Evolutionary conservation across 306 rosid genomes (phyloP).

Genomic region (Biancaea sappan): DNA sequence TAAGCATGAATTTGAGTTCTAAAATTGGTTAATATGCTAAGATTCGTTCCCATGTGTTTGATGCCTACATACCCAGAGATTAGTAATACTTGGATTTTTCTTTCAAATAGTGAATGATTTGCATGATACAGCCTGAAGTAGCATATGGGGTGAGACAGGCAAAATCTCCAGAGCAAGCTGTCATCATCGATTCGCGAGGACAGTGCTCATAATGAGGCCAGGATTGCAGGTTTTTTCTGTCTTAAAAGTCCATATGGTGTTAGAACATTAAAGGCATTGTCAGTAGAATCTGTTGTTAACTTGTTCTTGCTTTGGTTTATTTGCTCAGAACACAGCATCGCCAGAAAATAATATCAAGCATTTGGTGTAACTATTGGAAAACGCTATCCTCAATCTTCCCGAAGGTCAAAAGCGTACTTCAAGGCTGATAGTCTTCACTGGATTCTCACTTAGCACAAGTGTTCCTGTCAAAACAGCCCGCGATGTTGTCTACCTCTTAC

Average conservation of each 20-base stretch:
- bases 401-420: constrained; percentile 89
- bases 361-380: constrained; percentile 78
- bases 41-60: too few species aligned
- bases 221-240: constrained; percentile 51
- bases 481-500: constrained; percentile 72
- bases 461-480: constrained; percentile 64
- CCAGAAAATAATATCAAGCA: constrained; percentile 64
- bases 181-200: constrained; percentile 70
- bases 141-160: constrained; percentile 93
- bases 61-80: too few species aligned
- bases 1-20: too few species aligned
- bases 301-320: neutral
- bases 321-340: constrained; percentile 67
- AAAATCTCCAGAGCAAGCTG: constrained; percentile 78
- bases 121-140: constrained; percentile 59
- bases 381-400: constrained; percentile 74
- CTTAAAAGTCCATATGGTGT: neutral
- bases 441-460: constrained; percentile 60
- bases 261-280: constrained; percentile 5
- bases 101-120: neutral
- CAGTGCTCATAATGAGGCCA: constrained; percentile 88
- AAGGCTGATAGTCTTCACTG: constrained; percentile 86
- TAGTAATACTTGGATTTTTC: neutral
- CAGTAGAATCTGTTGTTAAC: neutral
- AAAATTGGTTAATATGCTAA: too few species aligned